A percentile compares a stretch with the other conserved stretches of the same genome.
phyloP scores from a whole-genome alignment of 257 asterid species.

The Scutellaria minor region DNA sequence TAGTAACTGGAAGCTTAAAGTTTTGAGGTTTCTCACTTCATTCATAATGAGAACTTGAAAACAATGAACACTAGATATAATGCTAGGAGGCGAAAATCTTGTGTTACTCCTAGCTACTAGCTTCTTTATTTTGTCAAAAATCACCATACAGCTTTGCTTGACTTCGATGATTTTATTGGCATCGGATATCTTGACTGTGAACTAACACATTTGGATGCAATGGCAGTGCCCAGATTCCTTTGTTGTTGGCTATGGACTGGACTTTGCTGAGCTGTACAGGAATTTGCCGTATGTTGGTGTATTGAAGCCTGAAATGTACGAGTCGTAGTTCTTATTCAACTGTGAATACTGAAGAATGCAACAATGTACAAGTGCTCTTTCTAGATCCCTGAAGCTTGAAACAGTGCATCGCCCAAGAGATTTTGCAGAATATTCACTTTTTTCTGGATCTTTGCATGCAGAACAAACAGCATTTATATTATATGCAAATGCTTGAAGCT shows the following conservation, averaged over 20 bases:
- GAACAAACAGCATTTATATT: neutral
- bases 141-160: neutral
- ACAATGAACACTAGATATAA: too few relatives aligned
- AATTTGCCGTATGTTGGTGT: slow-evolving; percentile 87
- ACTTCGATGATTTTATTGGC: neutral
- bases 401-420: neutral
- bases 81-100: neutral
- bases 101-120: neutral
- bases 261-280: slow-evolving; percentile 80
- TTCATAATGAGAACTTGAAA: neutral
- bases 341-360: slow-evolving; percentile 19
- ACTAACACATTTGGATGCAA: neutral
- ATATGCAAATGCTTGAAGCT: too few relatives aligned
- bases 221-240: slow-evolving; percentile 85
- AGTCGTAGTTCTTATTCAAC: slow-evolving; percentile 32
- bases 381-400: slow-evolving; percentile 9
- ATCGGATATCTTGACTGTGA: neutral
- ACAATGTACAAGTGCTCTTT: neutral
- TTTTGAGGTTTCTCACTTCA: neutral
- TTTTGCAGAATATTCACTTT: slow-evolving; percentile 3
- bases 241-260: slow-evolving; percentile 94
- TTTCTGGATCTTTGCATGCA: neutral
- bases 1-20: neutral
- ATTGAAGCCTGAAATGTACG: slow-evolving; percentile 78
- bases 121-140: neutral